These are phyloP conservation scores for Amaranthus cruentus DNA, from an alignment of 148 eudicot genomes.

Conservation along the genomic window DNA sequence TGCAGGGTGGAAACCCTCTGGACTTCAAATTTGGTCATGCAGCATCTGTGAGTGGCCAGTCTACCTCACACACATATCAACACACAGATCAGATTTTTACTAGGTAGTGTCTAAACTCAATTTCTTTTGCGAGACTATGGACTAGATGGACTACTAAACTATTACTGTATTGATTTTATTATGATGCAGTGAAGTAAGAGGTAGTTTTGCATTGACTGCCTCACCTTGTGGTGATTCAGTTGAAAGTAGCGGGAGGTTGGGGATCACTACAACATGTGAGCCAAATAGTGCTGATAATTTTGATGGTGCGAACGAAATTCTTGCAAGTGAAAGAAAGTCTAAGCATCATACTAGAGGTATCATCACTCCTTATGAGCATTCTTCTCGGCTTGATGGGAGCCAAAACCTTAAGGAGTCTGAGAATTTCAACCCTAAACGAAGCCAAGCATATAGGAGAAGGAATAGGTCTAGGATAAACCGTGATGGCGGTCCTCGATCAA, in stretches of 20 bases:
- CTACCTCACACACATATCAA: conserved; percentile 74
- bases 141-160: conserved; percentile 3
- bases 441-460: conserved; percentile 75
- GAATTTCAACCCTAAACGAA: conserved; percentile 58
- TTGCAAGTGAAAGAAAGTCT: conserved; percentile 46
- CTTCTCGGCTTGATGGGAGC: conserved; percentile 49
- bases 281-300: conserved; percentile 95
- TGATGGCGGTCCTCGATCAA: conserved; percentile 57
- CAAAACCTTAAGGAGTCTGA: conserved; percentile 49
- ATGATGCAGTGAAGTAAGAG: conserved; percentile 74
- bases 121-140: neutral
- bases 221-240: conserved; percentile 92
- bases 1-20: conserved; percentile 94
- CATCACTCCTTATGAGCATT: conserved; percentile 44
- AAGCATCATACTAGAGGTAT: conserved; percentile 36
- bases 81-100: conserved; percentile 54
- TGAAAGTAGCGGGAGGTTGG: conserved; percentile 86
- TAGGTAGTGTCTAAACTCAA: conserved; percentile 36
- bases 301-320: conserved; percentile 61
- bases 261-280: conserved; percentile 54
- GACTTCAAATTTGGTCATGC: conserved; percentile 67
- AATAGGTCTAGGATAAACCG: conserved; percentile 63
- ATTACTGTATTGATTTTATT: conserved; percentile 10
- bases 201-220: conserved; percentile 74
- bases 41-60: conserved; percentile 70